Evolutionary conservation across 768 basidiomycete genomes (phyloP), one percentile per base, ranked within the genome.

Genomic region (Amanita pseudoporphyria): DNA sequence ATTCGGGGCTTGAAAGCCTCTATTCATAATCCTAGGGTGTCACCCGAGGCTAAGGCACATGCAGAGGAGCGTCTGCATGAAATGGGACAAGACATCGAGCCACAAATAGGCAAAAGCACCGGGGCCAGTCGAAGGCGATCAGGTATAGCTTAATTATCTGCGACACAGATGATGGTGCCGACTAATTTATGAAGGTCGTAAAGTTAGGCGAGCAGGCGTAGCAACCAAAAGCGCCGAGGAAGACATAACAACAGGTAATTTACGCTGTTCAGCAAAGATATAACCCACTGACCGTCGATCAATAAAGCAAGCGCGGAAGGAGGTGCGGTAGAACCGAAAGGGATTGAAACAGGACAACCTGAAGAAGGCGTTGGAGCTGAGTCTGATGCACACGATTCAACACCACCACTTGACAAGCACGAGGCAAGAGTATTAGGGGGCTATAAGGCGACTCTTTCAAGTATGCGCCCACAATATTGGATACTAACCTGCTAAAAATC

Each of bases 1-100:
- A 57, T 71, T 21, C 76, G 74, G 1, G 80, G 80, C 28, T 63
- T 77, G 47, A 80, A 79, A 57, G 78, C 79, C n/a, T 67, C 78
- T 9, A 66, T 80, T 5, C 65, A 71, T 58, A 81, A 82, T 58
- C 78, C 77, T 5, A 66, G 75, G 54, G 73, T 75, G 21, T 76
- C 75, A 5, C 63, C 65, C 2, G 70, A 68, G 47, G 78, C 77
- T 1, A 74, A 74, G 53, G 62, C 60, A 31, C 66, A 69, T 24
- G 79, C 77, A 9, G 53, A 58, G 16, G 53, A 55, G 14, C 49
- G 53, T 21, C 54, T 54, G 10, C 49, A 52, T 45, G 52, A 49
- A 50, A 31, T 50, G 40, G 49, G 49, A 2, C 21, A 33, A 42
- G 40, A 16, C 14, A 18, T 50, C n/a, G 49, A 43, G 31, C 39